Conservation (phyloP, 768 basidiomycete species). For the Boletus tomentosulus region DNA sequence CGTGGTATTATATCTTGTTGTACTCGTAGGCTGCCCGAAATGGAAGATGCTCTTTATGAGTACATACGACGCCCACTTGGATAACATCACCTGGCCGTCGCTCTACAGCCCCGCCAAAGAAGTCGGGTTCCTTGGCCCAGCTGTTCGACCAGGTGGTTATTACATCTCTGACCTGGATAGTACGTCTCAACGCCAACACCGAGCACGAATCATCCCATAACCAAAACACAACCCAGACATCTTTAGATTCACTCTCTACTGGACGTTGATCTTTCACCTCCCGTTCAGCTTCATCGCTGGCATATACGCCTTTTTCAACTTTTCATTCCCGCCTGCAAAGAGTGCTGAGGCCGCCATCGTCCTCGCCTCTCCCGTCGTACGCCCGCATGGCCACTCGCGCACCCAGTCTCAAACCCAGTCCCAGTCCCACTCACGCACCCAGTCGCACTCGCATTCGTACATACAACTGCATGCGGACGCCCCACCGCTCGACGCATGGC, state of each 20-base stretch:
- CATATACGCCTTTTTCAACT: conserved; percentile 39
- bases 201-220: no score
- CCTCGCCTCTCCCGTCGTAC: background rate
- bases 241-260: conserved; percentile 45
- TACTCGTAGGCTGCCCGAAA: conserved; percentile 1
- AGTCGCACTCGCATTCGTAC: background rate
- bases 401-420: background rate
- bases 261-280: conserved; percentile 45
- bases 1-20: background rate
- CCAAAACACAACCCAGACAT: conserved; percentile 28
- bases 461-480: background rate
- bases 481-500: conserved; percentile 7
- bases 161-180: conserved; percentile 36
- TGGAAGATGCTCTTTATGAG: conserved; percentile 1
- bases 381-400: background rate
- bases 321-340: conserved; percentile 35
- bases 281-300: conserved; percentile 40
- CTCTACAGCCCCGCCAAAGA: conserved; percentile 38
- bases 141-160: conserved; percentile 30
- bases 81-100: conserved; percentile 32
- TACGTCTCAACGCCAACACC: conserved; percentile 3
- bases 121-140: conserved; percentile 22
- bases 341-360: conserved; percentile 1
- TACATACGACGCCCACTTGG: conserved; percentile 7
- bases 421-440: background rate